phyloP scores from a whole-genome alignment of 441 rosid genomes.

The Gossypium schwendimanii region DNA sequence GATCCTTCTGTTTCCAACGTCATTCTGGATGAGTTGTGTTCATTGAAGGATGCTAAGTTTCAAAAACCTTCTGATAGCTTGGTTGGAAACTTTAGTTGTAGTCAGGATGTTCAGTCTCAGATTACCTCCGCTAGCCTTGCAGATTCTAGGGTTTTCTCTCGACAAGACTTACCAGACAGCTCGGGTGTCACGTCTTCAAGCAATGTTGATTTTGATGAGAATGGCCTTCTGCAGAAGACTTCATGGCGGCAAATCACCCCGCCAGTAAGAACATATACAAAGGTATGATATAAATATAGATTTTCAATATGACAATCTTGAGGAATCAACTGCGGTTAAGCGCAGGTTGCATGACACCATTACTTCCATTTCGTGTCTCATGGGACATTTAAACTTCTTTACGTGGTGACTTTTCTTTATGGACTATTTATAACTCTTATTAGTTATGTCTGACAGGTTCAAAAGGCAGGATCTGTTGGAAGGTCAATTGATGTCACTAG shows the following conservation, averaged over 20 bases:
- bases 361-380: neutral
- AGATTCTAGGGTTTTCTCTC: conserved; percentile 67
- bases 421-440: neutral
- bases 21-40: conserved; percentile 66
- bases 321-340: neutral
- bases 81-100: conserved; percentile 55
- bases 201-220: conserved; percentile 76
- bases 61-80: conserved; percentile 66
- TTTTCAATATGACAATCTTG: neutral
- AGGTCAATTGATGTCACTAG: conserved; percentile 89
- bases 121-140: conserved; percentile 84
- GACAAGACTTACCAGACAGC: conserved; percentile 69
- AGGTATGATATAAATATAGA: conserved; percentile 35
- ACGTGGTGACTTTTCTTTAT: neutral
- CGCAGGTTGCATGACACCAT: neutral
- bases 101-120: conserved; percentile 94
- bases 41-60: conserved; percentile 62
- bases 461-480: conserved; percentile 93
- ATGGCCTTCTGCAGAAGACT: conserved; percentile 55
- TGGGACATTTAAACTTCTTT: neutral
- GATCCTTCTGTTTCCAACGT: conserved; percentile 74
- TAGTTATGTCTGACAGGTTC: conserved; percentile 53
- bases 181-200: conserved; percentile 95
- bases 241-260: conserved; percentile 81
- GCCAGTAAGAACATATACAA: conserved; percentile 79